Percentiles rank a stretch among this genome's conserved stretches.
Evolutionary conservation across 2,329 filamentous ascomycete species (phyloP).

Genomic region (Apiospora aurea): DNA sequence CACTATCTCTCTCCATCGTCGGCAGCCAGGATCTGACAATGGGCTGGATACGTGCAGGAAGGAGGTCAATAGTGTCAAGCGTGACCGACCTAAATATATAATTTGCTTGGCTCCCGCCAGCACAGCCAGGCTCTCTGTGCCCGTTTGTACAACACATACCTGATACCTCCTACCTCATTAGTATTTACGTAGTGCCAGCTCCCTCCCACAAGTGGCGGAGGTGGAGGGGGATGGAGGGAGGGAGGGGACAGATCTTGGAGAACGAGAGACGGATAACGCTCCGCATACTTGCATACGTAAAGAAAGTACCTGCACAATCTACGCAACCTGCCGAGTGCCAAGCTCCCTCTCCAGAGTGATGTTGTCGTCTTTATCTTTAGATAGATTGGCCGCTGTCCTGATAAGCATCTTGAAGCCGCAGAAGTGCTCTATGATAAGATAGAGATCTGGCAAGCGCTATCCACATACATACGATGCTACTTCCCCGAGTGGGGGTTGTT

Average conservation of each 20-base stretch:
- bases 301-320: not conserved
- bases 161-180: slow-evolving; percentile 9
- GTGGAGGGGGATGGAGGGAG: not conserved
- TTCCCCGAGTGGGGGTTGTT: not conserved
- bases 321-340: not conserved
- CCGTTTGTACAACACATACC: slow-evolving; percentile 16
- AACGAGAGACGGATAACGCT: slow-evolving; percentile 6
- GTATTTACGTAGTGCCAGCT: not conserved
- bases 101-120: slow-evolving; percentile 10
- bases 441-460: not conserved
- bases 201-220: slow-evolving; percentile 8
- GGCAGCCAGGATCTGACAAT: slow-evolving; percentile 3
- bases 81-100: not conserved
- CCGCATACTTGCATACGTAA: slow-evolving; percentile 7
- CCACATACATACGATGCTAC: slow-evolving; percentile 12
- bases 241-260: not conserved
- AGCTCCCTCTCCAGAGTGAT: not conserved
- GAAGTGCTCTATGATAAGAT: not conserved
- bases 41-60: slow-evolving; percentile 15
- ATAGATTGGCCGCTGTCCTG: not conserved
- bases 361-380: not conserved
- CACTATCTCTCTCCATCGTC: not conserved
- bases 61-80: slow-evolving; percentile 4
- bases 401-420: slow-evolving; percentile 12
- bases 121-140: slow-evolving; percentile 1